Evolutionary conservation across 352 stramenopile species (phyloP), one percentile per base, ranked within the genome.

Genomic region (Phytophthora syringae): DNA sequence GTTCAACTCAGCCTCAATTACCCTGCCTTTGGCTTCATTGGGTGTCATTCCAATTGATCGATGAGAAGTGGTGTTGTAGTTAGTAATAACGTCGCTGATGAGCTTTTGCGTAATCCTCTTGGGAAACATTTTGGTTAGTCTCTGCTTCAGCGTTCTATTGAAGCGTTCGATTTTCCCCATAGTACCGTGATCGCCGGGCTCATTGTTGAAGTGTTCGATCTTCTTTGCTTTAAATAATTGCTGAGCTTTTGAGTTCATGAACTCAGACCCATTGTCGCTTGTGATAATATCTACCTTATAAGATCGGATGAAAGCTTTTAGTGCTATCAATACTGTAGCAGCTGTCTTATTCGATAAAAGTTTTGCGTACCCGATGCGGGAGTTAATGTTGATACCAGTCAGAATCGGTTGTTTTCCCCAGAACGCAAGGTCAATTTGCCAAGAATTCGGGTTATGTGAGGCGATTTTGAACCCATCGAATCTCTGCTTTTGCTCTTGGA

Each of bases 161-260:
- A 73, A 73, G 9, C 65, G 58, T 32, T 73, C 65, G 5, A 73
- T 73, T n/a, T 69, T 69, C 12, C 65, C 59, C 39, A 73, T 42
- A 0, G 45, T 52, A 11, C 24, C 43, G 42, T 73, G 65, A 45
- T 73, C 65, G 2, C 65, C 65, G 30, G 30, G 5, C 27, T 60
- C 36, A 7, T 52, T 53, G 54, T 69, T 73, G 27, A 12, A 61
- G 20, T 69, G 65, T 3, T 55, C 47, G 34, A 73, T 60, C 6
- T 40, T 22, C 16, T 57, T 55, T n/a, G 24, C 45, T 28, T 69
- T 49, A n/a, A 68, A 45, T 25, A 50, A 57, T 1, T 4, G 9
- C 49, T 73, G 22, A 21, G 60, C 48, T 12, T 1, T 27, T 28
- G 50, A 10, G 24, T 64, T 65, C 2, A 58, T 37, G 21, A 73